phyloP scores from a whole-genome alignment of 2,329 filamentous ascomycete species.

The Clonostachys solani region DNA sequence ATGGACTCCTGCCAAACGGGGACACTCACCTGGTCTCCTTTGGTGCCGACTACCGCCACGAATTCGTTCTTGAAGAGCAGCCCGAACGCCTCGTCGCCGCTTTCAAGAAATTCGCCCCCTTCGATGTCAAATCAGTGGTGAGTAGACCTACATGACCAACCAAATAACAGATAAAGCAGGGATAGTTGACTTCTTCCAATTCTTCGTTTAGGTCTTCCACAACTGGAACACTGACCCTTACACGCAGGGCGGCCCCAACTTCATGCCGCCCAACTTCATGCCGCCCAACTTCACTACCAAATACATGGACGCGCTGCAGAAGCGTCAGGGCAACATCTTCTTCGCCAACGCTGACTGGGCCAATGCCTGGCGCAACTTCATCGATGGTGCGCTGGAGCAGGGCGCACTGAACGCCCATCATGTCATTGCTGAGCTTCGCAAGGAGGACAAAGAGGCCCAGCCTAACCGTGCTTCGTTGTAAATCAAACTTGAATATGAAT shows the following conservation, averaged over 20 bases:
- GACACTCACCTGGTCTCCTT: neutral
- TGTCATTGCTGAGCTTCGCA: neutral
- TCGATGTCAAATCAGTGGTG: no score
- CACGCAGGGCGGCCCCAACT: slow-evolving; percentile 9
- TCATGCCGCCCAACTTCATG: slow-evolving; percentile 7
- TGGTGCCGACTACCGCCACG: neutral
- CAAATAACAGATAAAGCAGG: no score
- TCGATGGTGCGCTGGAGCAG: slow-evolving; percentile 19
- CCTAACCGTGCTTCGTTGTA: no score
- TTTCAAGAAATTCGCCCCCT: no score
- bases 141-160: no score
- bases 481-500: no score
- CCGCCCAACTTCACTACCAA: slow-evolving; percentile 10
- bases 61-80: no score
- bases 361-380: slow-evolving; percentile 15
- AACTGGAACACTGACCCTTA: slow-evolving; percentile 18
- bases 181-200: no score
- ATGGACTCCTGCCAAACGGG: neutral
- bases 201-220: slow-evolving; percentile 4
- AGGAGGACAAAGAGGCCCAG: no score
- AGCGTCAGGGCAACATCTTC: slow-evolving; percentile 12
- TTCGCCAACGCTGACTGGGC: slow-evolving; percentile 18
- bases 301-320: slow-evolving; percentile 15
- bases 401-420: neutral
- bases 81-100: no score